Base-by-base conservation (phyloP, 192 early-diverging fungal genomes). In the Anaeromyces robustus region DNA sequence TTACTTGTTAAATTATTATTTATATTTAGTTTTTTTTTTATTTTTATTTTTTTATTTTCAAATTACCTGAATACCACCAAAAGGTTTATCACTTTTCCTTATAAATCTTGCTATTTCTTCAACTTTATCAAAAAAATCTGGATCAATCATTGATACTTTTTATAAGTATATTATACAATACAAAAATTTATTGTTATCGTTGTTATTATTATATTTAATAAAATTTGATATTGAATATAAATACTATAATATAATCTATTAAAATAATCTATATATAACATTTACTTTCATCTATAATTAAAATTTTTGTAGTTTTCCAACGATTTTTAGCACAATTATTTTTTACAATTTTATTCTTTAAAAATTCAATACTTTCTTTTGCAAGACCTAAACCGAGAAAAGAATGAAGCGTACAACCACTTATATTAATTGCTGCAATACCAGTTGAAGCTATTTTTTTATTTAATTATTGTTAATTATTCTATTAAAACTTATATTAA, bases 351-450 rank as follows among this genome's bases (percentile, higher is more conserved):
- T 84, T 83, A 4, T 79, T 28, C 12, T 86, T 80, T 18, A 89
- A 68, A 17, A 59, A 22, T 6, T 80, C 80, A 1, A 80, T 39
- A 16, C 83, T 39, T 14, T 84, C 85, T 34, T 83, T 82, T 12
- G 92, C 93, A 26, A 89, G 39, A 12, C 94, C 94, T 43, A 94
- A 90, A 28, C 90, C 90, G 0, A 89, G 83, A 83, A 94, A 94
- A 79, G 91, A 90, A 80, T 95, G 93, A 41, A 95, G 85, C 1
- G 94, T 95, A 28, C 85, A 88, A 12, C 94, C 94, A 77, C 89
- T 87, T 78, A 95, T 91, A 78, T 95, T 92, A 80, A 92, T 90
- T 29, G 94, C 94, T 12, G 94, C 94, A 82, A 95, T 94, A 29
- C 94, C 94, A 14, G 94, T 95, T 3, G 93, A 90, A 6, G 94